Evolutionary conservation across 2,329 filamentous ascomycete genomes (phyloP).

Genomic region (Pestalotiopsis sp.): DNA sequence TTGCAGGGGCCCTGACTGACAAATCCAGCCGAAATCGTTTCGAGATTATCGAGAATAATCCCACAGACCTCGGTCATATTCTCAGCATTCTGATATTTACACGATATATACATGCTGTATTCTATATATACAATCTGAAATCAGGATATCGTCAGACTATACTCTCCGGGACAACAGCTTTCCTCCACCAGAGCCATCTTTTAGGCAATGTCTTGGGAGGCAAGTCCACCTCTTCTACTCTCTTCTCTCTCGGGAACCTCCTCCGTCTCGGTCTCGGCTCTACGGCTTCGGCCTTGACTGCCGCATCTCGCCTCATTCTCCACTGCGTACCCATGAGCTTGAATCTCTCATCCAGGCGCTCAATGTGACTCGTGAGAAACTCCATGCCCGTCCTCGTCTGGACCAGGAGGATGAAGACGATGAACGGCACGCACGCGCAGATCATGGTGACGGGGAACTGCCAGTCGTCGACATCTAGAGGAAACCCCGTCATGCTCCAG

Average conservation of each 20-base stretch:
- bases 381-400: slow-evolving; percentile 12
- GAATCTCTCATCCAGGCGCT: slow-evolving; percentile 1
- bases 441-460: slow-evolving; percentile 13
- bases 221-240: background rate
- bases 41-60: no score
- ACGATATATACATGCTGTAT: background rate
- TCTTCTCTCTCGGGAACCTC: slow-evolving; percentile 2
- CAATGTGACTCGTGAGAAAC: background rate
- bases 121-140: background rate
- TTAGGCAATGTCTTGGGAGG: background rate
- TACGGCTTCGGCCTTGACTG: background rate
- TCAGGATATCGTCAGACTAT: background rate
- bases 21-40: background rate
- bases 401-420: background rate
- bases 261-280: slow-evolving; percentile 7
- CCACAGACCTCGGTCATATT: no score
- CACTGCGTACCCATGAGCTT: background rate
- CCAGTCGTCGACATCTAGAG: slow-evolving; percentile 9
- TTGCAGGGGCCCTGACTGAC: background rate
- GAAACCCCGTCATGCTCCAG: slow-evolving; percentile 13
- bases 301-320: background rate
- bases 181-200: background rate
- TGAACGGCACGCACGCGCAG: slow-evolving; percentile 10
- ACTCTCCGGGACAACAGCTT: background rate
- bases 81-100: no score